Evolutionary conservation across 2,329 filamentous ascomycete species (phyloP), one percentile per base, ranked within the genome.

Genomic region (Pezicula neosporulosa): DNA sequence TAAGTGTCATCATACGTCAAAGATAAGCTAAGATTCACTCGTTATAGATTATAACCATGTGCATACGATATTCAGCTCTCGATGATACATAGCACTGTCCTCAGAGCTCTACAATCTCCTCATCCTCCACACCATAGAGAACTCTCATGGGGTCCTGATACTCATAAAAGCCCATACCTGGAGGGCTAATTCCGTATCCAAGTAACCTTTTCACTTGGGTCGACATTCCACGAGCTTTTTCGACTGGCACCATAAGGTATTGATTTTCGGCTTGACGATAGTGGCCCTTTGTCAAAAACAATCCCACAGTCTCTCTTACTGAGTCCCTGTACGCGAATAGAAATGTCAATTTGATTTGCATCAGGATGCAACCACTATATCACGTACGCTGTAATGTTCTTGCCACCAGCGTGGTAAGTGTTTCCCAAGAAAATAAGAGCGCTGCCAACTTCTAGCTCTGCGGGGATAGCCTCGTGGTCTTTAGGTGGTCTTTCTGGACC

Each of bases 401-500:
- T 63, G 1, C 72, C 71, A 2, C 71, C 71, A 1, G 68, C 72
- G 38, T 74, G 71, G 47, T 72, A 73, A 12, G 67, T 52, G 18
- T 69, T 69, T 1, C 70, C 71, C 1, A 72, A 48, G 37, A 74
- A 70, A 21, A 73, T 66, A 30, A 69, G 60, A 5, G 70, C 68
- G 36, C 73, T 71, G 1, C 71, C 70, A 5, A 66, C 56, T n/a
- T 72, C 66, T 13, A 74, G 60, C 46, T 73, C 70, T 1, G 69
- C 71, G 0, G 68, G 64, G 2, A 70, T 58, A 1, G 70, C 68
- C 44, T 74, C 72, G 8, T 70, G 63, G 19, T 68, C 62, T 9
- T 65, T 53, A 1, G 72, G 72, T 5, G 58, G 60, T 2, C 72
- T 64, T 0, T 72, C 68, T 6, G 66, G 61, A 1, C 65, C 69